These are phyloP conservation scores for Achlya hypogyna DNA, from an alignment of 352 stramenopile species.

Conservation along the genomic window DNA sequence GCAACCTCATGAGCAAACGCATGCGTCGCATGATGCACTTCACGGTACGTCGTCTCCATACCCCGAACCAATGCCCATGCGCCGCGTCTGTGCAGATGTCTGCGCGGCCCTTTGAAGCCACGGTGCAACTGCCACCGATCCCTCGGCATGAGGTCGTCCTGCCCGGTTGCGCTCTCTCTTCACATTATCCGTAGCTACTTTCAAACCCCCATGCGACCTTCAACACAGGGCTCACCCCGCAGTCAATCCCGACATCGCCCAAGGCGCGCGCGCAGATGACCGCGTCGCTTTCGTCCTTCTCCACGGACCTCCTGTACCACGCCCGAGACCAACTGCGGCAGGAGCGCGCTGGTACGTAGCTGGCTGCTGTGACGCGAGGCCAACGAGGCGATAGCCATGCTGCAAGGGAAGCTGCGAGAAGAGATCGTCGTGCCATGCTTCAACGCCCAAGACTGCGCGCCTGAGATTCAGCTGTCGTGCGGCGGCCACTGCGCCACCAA, in stretches of 20 bases:
- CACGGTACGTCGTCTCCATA: not conserved
- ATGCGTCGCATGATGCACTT: constrained; percentile 83
- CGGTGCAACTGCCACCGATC: constrained; percentile 51
- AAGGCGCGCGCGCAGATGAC: constrained; percentile 59
- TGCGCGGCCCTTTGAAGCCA: constrained; percentile 75
- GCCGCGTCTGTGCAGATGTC: constrained; percentile 65
- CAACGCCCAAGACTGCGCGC: constrained; percentile 67
- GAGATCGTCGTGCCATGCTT: constrained; percentile 43
- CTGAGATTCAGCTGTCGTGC: constrained; percentile 82
- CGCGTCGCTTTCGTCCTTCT: constrained; percentile 72
- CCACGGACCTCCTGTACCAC: constrained; percentile 77
- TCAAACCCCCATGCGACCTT: constrained; percentile 30
- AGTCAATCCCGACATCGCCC: constrained; percentile 78
- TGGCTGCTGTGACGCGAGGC: not conserved
- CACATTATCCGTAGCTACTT: constrained; percentile 12
- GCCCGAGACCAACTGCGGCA: constrained; percentile 63
- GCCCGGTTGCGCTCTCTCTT: not conserved
- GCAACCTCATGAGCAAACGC: constrained; percentile 73
- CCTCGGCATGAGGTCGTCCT: not conserved
- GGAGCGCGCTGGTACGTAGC: constrained; percentile 46
- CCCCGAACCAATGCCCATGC: too few relatives aligned
- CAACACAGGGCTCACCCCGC: constrained; percentile 27
- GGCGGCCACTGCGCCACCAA: constrained; percentile 76
- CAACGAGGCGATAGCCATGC: not conserved
- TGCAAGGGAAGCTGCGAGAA: constrained; percentile 1